Conservation (phyloP, 1,284 basidiomycete genomes). For the Trichosporon ovoides region DNA sequence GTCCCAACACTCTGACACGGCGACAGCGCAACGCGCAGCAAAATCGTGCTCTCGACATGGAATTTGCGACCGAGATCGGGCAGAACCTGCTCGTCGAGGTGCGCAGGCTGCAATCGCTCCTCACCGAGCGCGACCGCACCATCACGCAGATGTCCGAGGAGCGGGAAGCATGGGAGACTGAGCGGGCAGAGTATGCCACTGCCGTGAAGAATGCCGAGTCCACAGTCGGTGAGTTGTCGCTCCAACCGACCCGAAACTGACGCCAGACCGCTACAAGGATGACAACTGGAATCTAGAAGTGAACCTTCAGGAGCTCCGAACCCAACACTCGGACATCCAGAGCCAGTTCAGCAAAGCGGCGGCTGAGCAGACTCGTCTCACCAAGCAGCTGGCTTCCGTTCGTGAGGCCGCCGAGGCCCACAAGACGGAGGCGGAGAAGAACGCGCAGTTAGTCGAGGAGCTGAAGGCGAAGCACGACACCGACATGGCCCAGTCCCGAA, state of each 20-base stretch:
- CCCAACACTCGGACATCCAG: constrained; percentile 65
- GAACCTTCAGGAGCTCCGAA: constrained; percentile 75
- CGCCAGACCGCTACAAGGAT: constrained; percentile 73
- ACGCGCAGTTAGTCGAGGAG: constrained; percentile 62
- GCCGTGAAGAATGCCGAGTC: constrained; percentile 71
- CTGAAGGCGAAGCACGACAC: constrained; percentile 85
- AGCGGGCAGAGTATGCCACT: constrained; percentile 63
- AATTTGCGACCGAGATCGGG: constrained; percentile 94
- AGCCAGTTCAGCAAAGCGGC: constrained; percentile 65
- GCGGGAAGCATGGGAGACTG: constrained; percentile 67
- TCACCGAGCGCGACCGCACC: constrained; percentile 81
- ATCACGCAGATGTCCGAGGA: constrained; percentile 82
- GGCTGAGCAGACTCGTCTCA: constrained; percentile 73
- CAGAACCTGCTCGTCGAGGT: constrained; percentile 84
- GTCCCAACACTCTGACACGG: constrained; percentile 37
- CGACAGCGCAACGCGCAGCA: constrained; percentile 49
- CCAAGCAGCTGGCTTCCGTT: constrained; percentile 64
- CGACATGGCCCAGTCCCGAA: constrained; percentile 81
- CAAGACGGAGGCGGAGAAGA: constrained; percentile 78
- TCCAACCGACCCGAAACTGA: background rate
- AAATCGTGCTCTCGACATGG: constrained; percentile 53
- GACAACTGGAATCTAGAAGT: constrained; percentile 99
- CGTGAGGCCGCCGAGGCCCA: constrained; percentile 76
- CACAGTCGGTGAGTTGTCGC: constrained; percentile 59
- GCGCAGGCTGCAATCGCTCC: constrained; percentile 73